Conservation (phyloP, 2,329 filamentous ascomycete genomes). For the Chalara sp. region DNA sequence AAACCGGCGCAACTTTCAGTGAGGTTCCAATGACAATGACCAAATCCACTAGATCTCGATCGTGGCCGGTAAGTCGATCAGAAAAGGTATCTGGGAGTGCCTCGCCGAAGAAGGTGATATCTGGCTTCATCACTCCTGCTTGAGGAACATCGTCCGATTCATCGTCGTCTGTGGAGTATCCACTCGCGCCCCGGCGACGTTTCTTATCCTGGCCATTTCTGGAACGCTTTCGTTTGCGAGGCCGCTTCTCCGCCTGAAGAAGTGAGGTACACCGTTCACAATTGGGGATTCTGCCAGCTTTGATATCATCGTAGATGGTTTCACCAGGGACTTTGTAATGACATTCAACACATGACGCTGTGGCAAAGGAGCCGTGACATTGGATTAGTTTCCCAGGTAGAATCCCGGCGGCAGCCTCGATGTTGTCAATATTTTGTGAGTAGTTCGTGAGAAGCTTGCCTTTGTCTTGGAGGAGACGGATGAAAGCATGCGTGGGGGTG, state of each 20-base stretch:
- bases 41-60: conserved; percentile 74
- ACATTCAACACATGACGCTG: conserved; percentile 82
- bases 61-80: conserved; percentile 70
- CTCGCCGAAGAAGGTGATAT: conserved; percentile 98
- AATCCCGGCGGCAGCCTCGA: conserved; percentile 83
- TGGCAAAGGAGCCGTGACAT: conserved; percentile 94
- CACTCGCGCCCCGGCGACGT: conserved; percentile 17
- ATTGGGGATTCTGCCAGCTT: conserved; percentile 65
- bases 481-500: conserved; percentile 92
- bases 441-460: conserved; percentile 93
- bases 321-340: conserved; percentile 67
- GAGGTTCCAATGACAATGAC: conserved; percentile 95
- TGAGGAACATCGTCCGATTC: conserved; percentile 59
- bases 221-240: conserved; percentile 46
- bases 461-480: conserved; percentile 79
- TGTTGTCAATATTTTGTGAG: conserved; percentile 97
- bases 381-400: conserved; percentile 77
- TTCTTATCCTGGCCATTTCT: conserved; percentile 43
- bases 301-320: conserved; percentile 72
- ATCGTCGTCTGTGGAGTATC: conserved; percentile 25
- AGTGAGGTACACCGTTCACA: conserved; percentile 64
- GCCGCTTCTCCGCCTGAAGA: conserved; percentile 42
- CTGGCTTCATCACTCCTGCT: conserved; percentile 86
- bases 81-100: conserved; percentile 79
- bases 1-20: conserved; percentile 91